Percentiles rank a stretch among this genome's conserved stretches.
Evolutionary conservation across 2,329 filamentous ascomycete genomes (phyloP).

Genomic region (Rhynchosporium graminicola): DNA sequence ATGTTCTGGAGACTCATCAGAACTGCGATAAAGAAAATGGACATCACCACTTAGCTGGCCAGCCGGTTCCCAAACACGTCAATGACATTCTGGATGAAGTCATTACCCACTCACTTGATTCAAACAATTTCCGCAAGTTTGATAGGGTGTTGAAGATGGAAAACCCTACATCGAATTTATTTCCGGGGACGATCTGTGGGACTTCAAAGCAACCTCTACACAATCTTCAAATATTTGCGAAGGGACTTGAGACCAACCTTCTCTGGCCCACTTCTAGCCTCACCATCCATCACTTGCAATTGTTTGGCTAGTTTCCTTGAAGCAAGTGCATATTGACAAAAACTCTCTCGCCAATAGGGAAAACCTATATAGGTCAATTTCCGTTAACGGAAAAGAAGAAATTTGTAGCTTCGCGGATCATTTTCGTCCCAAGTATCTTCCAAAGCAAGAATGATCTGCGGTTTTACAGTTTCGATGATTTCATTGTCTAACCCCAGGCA

Average conservation of each 20-base stretch:
- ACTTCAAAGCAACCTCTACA: neutral
- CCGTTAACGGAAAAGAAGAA: too few relatives aligned
- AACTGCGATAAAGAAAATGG: neutral
- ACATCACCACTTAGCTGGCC: neutral
- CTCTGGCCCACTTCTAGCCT: neutral
- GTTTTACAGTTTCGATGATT: neutral
- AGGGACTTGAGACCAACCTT: neutral
- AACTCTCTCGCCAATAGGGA: too few relatives aligned
- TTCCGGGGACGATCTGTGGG: neutral
- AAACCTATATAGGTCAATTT: too few relatives aligned
- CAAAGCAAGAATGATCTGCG: neutral
- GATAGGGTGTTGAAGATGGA: neutral
- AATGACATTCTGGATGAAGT: neutral
- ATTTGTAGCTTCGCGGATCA: too few relatives aligned
- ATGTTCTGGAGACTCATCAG: neutral
- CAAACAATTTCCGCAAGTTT: slow-evolving; percentile 1
- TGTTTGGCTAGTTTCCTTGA: too few relatives aligned
- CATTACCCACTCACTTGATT: neutral
- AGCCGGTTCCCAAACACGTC: slow-evolving; percentile 1
- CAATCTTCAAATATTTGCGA: neutral
- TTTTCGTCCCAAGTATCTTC: neutral
- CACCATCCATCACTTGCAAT: too few relatives aligned
- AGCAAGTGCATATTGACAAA: too few relatives aligned
- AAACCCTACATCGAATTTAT: neutral
- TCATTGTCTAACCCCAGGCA: neutral